Conservation (phyloP, 306 rosid genomes). For the Aeschynomene evenia region DNA sequence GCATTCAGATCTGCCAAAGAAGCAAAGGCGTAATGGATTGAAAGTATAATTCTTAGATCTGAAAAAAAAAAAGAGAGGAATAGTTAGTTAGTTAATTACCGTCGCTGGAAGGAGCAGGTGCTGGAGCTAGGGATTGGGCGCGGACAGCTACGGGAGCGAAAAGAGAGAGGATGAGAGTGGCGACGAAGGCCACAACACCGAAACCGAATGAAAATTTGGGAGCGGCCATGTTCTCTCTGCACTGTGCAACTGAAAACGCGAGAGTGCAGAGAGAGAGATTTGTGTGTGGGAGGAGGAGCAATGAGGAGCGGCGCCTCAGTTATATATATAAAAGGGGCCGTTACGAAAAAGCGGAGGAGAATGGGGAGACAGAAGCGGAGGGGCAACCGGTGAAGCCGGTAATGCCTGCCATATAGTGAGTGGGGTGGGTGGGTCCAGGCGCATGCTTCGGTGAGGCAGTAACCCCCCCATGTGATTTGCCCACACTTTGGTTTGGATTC, state of each 20-base stretch:
- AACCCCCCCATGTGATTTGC: slow-evolving; percentile 47
- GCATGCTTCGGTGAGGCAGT: slow-evolving; percentile 17
- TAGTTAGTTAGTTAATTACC: slow-evolving; percentile 36
- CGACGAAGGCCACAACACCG: slow-evolving; percentile 34
- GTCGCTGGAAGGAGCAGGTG: slow-evolving; percentile 63
- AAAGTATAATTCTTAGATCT: not conserved
- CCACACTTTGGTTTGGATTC: slow-evolving; percentile 13
- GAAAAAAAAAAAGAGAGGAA: not conserved
- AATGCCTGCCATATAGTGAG: not conserved
- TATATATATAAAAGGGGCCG: not conserved
- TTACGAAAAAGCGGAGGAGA: not conserved
- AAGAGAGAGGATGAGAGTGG: slow-evolving; percentile 37
- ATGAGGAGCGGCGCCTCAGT: not conserved
- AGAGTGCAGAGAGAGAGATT: not conserved
- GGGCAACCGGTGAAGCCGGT: slow-evolving; percentile 50
- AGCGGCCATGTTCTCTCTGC: slow-evolving; percentile 40
- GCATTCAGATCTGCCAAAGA: not conserved
- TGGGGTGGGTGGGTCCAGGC: slow-evolving; percentile 38
- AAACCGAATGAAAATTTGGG: slow-evolving; percentile 33
- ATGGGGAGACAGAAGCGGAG: not conserved
- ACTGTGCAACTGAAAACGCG: not conserved
- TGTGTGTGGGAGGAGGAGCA: not conserved
- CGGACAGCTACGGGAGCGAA: slow-evolving; percentile 43
- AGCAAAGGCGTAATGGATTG: not conserved
- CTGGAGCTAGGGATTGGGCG: slow-evolving; percentile 47